Evolutionary conservation across 176 grass and related monocot genomes (phyloP).

Genomic region (Typha latifolia): DNA sequence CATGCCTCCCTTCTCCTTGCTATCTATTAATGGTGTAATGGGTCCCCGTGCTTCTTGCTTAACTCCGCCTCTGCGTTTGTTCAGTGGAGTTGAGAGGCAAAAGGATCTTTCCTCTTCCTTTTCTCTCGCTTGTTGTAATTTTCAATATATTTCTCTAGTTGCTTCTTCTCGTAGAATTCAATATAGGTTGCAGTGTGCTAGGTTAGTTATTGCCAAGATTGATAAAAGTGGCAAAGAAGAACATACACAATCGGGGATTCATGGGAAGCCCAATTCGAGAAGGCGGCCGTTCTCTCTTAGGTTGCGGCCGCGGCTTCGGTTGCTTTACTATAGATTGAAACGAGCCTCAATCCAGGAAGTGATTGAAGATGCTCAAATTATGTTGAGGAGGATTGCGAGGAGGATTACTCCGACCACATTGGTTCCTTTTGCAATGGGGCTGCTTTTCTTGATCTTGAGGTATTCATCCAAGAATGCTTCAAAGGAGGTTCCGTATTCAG

Average conservation of each 20-base stretch:
- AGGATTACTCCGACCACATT: slow-evolving; percentile 23
- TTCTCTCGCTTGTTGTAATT: slow-evolving; percentile 15
- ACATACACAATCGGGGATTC: slow-evolving; percentile 25
- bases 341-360: slow-evolving; percentile 31
- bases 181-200: slow-evolving; percentile 15
- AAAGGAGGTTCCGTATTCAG: slow-evolving; percentile 66
- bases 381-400: slow-evolving; percentile 22
- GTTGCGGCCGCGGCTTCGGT: slow-evolving; percentile 24
- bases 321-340: slow-evolving; percentile 19
- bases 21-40: neutral
- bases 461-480: slow-evolving; percentile 36
- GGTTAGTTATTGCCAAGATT: slow-evolving; percentile 27
- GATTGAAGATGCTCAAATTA: slow-evolving; percentile 11
- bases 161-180: neutral
- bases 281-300: slow-evolving; percentile 15
- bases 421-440: slow-evolving; percentile 31
- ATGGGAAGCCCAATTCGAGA: slow-evolving; percentile 21
- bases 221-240: slow-evolving; percentile 30
- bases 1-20: slow-evolving; percentile 25
- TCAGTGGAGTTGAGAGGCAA: neutral
- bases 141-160: slow-evolving; percentile 3
- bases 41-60: neutral
- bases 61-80: neutral
- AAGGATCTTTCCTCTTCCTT: slow-evolving; percentile 21
- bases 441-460: slow-evolving; percentile 39